A percentile compares a stretch with the other conserved stretches of the same genome.
Evolutionary conservation across 495 filamentous ascomycete genomes (phyloP).

Genomic region (Talaromyces liani): DNA sequence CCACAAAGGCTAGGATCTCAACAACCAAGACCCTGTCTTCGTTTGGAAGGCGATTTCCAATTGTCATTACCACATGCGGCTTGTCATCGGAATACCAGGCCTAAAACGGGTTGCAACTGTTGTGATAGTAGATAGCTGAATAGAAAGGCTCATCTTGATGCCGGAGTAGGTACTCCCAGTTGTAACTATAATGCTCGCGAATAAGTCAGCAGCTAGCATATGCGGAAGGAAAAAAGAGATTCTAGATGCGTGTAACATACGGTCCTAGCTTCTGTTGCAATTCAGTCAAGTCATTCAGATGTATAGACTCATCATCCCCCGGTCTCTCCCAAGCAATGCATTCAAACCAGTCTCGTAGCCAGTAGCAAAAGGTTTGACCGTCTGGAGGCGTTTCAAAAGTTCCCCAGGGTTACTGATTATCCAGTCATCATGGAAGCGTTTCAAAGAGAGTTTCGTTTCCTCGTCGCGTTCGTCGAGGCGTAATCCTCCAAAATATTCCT

Average conservation of each 20-base stretch:
- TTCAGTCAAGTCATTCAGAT: no score
- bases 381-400: no score
- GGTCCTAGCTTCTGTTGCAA: no score
- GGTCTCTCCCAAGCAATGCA: no score
- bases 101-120: neutral
- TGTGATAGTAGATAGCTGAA: neutral
- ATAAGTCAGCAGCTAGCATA: neutral
- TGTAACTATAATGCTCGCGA: neutral
- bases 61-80: neutral
- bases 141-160: neutral
- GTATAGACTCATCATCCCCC: no score
- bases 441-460: no score
- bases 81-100: neutral
- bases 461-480: neutral
- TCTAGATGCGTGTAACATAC: no score
- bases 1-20: neutral
- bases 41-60: neutral
- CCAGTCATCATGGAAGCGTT: no score
- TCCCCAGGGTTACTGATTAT: no score
- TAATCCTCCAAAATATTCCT: neutral
- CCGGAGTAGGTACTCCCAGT: neutral
- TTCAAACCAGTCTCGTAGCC: no score
- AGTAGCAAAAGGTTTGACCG: no score
- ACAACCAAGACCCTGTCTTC: neutral
- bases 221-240: neutral